phyloP scores from a whole-genome alignment of 2,329 filamentous ascomycete genomes.

The Zasmidium cellare region DNA sequence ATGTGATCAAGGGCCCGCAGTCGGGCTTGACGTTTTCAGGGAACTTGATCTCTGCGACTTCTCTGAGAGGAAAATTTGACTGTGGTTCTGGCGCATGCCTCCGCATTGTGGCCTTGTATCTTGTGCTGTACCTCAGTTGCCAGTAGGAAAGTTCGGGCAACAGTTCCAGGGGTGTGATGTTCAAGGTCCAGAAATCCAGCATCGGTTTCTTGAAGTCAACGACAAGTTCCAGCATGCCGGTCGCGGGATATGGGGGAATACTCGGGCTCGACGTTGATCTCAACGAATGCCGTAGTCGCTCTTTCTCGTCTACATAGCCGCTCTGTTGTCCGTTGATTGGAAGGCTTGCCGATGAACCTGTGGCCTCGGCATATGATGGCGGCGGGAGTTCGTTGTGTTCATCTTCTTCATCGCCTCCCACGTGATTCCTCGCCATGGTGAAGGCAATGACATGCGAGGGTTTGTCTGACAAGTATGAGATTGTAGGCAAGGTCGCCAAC shows the following conservation, averaged over 20 bases:
- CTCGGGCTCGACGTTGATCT: neutral
- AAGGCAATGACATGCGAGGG: neutral
- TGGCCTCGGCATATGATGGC: neutral
- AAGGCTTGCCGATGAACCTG: neutral
- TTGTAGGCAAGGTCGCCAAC: no score
- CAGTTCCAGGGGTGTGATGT: neutral
- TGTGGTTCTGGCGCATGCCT: neutral
- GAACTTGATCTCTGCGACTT: conserved; percentile 10
- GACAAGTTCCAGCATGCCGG: neutral
- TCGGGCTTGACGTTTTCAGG: conserved; percentile 1
- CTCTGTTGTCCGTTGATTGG: neutral
- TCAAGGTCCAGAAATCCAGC: neutral
- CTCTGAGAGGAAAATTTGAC: neutral
- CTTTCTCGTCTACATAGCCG: neutral
- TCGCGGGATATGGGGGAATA: neutral
- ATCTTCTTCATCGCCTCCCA: neutral
- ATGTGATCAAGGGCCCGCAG: conserved; percentile 3
- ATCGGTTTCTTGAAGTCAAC: neutral
- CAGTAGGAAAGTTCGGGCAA: neutral
- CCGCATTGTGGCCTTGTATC: neutral
- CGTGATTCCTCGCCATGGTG: neutral
- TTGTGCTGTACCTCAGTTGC: conserved; percentile 1
- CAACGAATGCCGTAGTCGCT: neutral
- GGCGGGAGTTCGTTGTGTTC: neutral
- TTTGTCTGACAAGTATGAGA: no score